A percentile compares a stretch with the other conserved stretches of the same genome.
Conservation (phyloP, 306 rosid genomes). For the Potentilla sterilis region DNA sequence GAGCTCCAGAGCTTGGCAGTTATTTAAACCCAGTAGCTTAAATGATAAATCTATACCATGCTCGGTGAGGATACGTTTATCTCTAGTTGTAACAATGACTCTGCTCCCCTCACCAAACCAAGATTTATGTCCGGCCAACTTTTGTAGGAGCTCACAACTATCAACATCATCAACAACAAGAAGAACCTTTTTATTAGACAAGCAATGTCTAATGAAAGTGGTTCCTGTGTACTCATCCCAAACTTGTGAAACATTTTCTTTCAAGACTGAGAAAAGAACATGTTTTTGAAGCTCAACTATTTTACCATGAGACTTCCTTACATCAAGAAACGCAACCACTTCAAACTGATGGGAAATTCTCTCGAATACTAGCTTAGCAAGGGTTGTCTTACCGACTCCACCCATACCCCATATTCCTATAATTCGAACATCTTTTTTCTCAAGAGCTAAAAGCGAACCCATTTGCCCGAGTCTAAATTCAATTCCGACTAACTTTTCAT, state of each 20-base stretch:
- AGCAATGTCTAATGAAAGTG: conserved; percentile 9
- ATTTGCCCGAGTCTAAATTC: no score
- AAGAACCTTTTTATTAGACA: conserved; percentile 20
- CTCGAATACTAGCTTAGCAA: no score
- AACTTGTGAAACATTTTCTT: background rate
- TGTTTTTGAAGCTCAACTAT: background rate
- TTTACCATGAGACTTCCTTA: no score
- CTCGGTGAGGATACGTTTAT: conserved; percentile 13
- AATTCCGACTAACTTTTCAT: no score
- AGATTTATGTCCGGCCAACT: conserved; percentile 14
- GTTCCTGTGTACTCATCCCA: conserved; percentile 12
- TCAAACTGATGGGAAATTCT: no score
- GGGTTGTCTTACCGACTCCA: no score
- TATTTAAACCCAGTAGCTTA: background rate
- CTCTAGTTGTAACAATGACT: conserved; percentile 35
- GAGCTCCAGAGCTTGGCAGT: conserved; percentile 6
- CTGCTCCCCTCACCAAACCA: conserved; percentile 16
- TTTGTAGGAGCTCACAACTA: conserved; percentile 25
- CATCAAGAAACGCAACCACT: no score
- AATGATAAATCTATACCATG: background rate
- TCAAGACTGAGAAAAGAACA: conserved; percentile 16
- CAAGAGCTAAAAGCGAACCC: no score
- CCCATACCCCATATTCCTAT: no score
- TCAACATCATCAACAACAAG: conserved; percentile 25
- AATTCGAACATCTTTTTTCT: no score